These are phyloP conservation scores for Cercospora zeina DNA, from an alignment of 2,329 filamentous ascomycete genomes.

Conservation along the genomic window DNA sequence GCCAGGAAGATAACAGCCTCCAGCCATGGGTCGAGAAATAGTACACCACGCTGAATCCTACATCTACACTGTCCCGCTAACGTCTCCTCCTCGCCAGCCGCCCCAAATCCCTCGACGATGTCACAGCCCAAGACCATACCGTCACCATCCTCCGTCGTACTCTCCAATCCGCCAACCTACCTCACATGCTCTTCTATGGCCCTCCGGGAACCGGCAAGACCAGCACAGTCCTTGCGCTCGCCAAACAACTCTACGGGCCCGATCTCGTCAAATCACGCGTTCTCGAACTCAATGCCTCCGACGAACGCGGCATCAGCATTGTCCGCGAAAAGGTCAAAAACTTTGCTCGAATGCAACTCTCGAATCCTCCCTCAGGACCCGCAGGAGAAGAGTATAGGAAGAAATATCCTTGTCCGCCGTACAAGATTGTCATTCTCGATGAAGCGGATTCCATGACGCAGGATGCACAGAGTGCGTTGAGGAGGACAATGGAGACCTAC, in stretches of 20 bases:
- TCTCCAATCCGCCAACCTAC: conserved; percentile 93
- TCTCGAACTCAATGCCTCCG: conserved; percentile 98
- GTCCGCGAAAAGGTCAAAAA: conserved; percentile 98
- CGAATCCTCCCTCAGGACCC: conserved; percentile 68
- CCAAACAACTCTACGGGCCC: conserved; percentile 95
- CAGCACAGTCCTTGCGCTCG: conserved; percentile 92
- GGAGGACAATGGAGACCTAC: conserved; percentile 98
- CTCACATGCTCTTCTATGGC: conserved; percentile 99
- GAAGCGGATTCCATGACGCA: conserved; percentile 99
- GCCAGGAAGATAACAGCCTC: conserved; percentile 63
- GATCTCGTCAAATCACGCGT: conserved; percentile 90
- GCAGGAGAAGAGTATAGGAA: conserved; percentile 59
- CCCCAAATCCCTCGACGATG: conserved; percentile 89
- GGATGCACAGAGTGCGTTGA: conserved; percentile 88
- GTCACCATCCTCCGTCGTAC: conserved; percentile 89
- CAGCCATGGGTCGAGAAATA: conserved; percentile 82
- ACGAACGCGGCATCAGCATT: conserved; percentile 96
- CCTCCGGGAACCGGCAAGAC: conserved; percentile 98
- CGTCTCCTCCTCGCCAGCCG: conserved; percentile 59
- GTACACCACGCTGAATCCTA: conserved; percentile 21
- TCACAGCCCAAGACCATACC: conserved; percentile 96
- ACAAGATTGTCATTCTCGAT: conserved; percentile 98
- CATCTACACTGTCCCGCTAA: conserved; percentile 14
- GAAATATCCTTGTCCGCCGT: conserved; percentile 89
- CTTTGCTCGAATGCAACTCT: conserved; percentile 93